Evolutionary conservation across 305 asterid species (phyloP).

Genomic region (Fraxinus nigra): DNA sequence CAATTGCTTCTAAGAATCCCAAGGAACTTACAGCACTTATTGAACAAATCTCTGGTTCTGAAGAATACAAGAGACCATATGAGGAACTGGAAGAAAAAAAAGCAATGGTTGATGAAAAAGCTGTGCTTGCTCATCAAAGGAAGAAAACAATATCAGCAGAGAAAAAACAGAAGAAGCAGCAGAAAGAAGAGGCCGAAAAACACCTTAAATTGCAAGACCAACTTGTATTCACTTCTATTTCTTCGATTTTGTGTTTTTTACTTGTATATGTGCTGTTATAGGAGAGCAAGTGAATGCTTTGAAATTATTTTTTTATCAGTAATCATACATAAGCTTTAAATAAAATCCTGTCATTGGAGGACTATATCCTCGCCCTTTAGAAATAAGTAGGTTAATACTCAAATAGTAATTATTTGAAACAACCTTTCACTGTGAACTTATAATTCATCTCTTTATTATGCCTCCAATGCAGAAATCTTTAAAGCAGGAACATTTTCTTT

Average conservation of each 20-base stretch:
- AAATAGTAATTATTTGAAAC: not conserved
- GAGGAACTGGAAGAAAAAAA: constrained; percentile 87
- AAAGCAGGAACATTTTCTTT: constrained; percentile 84
- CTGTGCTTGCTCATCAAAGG: constrained; percentile 95
- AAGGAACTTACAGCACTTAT: constrained; percentile 82
- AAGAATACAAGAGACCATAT: constrained; percentile 74
- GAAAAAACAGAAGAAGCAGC: constrained; percentile 93
- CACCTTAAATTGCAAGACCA: constrained; percentile 88
- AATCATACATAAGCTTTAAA: constrained; percentile 1
- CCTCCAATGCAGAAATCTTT: constrained; percentile 63
- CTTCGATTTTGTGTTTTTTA: constrained; percentile 4
- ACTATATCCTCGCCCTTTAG: not conserved
- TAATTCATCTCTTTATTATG: constrained; percentile 19
- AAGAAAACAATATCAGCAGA: constrained; percentile 81
- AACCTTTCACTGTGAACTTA: constrained; percentile 10
- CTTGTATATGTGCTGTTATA: constrained; percentile 17
- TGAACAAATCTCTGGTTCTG: constrained; percentile 98
- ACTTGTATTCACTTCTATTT: constrained; percentile 48
- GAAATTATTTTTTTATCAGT: constrained; percentile 12
- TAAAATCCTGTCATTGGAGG: constrained; percentile 1
- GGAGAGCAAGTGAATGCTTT: constrained; percentile 1
- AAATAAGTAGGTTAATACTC: not conserved
- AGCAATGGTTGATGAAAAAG: constrained; percentile 90
- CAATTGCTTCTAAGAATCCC: constrained; percentile 92
- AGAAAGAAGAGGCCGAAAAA: constrained; percentile 98